Conservation (phyloP, 2,329 filamentous ascomycete genomes). For the Alternaria arbusti region DNA sequence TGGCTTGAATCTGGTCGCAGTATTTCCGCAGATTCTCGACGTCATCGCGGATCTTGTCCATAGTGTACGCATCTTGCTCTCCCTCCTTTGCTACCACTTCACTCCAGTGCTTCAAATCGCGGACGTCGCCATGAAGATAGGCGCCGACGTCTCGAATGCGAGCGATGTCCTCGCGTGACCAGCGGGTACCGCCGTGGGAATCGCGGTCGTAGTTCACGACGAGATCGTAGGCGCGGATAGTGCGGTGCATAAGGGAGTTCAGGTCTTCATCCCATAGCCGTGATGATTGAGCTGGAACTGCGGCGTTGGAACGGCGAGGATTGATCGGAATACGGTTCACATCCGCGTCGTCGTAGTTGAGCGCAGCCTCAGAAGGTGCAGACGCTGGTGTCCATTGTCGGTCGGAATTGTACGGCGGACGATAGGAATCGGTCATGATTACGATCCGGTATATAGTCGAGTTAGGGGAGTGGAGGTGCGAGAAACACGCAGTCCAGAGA, state of each 20-base stretch:
- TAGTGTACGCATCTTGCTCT: background rate
- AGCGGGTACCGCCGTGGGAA: slow-evolving; percentile 22
- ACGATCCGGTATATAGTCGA: background rate
- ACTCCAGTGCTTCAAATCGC: slow-evolving; percentile 9
- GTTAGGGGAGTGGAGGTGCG: background rate
- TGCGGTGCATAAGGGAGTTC: slow-evolving; percentile 21
- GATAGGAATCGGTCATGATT: background rate
- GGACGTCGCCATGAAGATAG: slow-evolving; percentile 15
- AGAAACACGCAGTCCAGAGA: background rate
- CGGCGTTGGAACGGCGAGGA: background rate
- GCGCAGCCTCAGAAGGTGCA: background rate
- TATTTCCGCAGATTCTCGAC: background rate
- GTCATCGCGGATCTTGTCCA: background rate
- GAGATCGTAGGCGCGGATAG: slow-evolving; percentile 26
- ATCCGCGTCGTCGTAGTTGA: background rate
- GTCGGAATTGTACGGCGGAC: background rate
- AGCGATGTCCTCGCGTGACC: slow-evolving; percentile 17
- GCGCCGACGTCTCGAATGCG: slow-evolving; percentile 15
- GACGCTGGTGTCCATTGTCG: background rate
- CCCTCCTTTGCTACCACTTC: background rate
- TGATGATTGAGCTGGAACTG: background rate
- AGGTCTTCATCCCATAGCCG: slow-evolving; percentile 13
- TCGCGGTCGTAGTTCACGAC: slow-evolving; percentile 23
- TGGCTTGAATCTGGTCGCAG: background rate
- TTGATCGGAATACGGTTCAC: background rate